These are phyloP conservation scores for Acanthamoeba divionensis DNA, from an alignment of 208 protist species.

Conservation along the genomic window DNA sequence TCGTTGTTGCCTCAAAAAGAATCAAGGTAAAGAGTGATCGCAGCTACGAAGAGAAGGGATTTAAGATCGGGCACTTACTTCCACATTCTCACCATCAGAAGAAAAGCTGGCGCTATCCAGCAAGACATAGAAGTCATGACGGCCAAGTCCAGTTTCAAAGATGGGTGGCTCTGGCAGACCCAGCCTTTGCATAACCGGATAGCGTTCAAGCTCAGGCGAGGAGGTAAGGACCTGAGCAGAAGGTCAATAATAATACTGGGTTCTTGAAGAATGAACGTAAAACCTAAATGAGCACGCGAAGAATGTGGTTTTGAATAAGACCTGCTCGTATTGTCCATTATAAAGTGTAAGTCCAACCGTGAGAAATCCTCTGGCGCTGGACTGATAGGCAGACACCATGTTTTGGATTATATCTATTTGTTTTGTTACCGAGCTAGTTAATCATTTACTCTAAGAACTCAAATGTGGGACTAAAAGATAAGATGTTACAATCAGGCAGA, in stretches of 20 bases:
- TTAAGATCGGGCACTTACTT: not conserved
- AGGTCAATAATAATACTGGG: not conserved
- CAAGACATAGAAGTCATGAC: conserved; percentile 38
- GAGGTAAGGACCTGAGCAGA: not conserved
- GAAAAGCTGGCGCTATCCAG: conserved; percentile 27
- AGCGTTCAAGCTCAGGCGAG: not conserved
- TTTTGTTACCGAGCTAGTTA: not conserved
- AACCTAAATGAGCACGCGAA: not conserved
- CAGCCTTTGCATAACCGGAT: conserved; percentile 35
- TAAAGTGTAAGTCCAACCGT: conserved; percentile 1
- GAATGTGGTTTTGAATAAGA: not conserved
- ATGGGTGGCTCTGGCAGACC: not conserved
- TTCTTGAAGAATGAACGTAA: not conserved
- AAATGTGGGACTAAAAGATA: not conserved
- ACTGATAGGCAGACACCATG: conserved; percentile 15
- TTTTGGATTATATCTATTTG: conserved; percentile 32
- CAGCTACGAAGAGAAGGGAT: too few relatives aligned
- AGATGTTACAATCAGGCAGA: not conserved
- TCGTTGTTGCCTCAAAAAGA: not conserved
- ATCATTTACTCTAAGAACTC: not conserved
- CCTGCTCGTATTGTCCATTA: not conserved
- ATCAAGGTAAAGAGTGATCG: not conserved
- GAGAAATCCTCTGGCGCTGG: not conserved
- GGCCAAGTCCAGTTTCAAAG: not conserved
- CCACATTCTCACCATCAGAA: conserved; percentile 39